Evolutionary conservation across 345 rosid genomes (phyloP).

Genomic region (Adansonia digitata): DNA sequence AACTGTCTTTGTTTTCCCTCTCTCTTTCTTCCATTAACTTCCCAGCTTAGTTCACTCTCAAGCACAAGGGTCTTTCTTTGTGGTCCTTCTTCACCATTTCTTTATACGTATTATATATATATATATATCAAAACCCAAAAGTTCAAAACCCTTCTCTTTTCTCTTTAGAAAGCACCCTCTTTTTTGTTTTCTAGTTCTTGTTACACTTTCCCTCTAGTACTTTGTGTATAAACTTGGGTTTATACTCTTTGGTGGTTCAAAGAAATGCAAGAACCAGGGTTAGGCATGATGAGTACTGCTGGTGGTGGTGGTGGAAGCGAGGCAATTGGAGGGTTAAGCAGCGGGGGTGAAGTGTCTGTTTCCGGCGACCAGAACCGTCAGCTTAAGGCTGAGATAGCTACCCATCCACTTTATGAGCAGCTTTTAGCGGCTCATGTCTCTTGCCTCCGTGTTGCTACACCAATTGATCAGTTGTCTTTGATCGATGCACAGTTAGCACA

Average conservation of each 20-base stretch:
- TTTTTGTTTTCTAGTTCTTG: background rate
- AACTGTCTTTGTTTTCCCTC: slow-evolving; percentile 9
- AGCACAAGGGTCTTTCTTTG: slow-evolving; percentile 14
- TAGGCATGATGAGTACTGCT: slow-evolving; percentile 61
- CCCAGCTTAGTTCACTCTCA: background rate
- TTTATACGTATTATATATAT: background rate
- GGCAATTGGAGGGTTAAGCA: slow-evolving; percentile 28
- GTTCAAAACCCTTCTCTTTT: background rate
- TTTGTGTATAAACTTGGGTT: background rate
- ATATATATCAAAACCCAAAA: too few relatives aligned
- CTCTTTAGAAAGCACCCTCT: background rate
- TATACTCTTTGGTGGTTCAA: background rate
- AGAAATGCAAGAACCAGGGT: slow-evolving; percentile 71
- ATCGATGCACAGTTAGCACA: slow-evolving; percentile 90
- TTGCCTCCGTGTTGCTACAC: slow-evolving; percentile 90
- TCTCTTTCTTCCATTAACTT: background rate
- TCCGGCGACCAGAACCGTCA: slow-evolving; percentile 51
- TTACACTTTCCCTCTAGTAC: background rate
- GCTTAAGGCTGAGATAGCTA: slow-evolving; percentile 78
- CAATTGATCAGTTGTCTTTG: slow-evolving; percentile 87
- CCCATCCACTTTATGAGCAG: slow-evolving; percentile 85
- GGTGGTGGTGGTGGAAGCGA: slow-evolving; percentile 28
- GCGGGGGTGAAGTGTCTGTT: slow-evolving; percentile 38
- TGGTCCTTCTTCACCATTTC: slow-evolving; percentile 15
- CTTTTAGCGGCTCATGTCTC: slow-evolving; percentile 80